Conservation (phyloP, 441 rosid genomes). For the Codiaeum variegatum region DNA sequence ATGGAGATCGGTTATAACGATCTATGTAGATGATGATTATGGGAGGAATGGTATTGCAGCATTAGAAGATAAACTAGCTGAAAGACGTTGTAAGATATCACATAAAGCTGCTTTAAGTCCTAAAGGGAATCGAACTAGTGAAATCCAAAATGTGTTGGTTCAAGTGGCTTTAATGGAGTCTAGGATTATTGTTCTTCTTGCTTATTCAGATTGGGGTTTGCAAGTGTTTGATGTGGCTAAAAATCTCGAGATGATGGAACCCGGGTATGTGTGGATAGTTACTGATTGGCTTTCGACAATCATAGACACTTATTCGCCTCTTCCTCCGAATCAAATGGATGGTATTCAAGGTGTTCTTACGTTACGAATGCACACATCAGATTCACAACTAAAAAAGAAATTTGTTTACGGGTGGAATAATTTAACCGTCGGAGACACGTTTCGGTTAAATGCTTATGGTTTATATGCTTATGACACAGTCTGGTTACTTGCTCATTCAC, state of each 20-base stretch:
- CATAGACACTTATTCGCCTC: slow-evolving; percentile 54
- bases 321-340: slow-evolving; percentile 37
- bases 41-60: slow-evolving; percentile 80
- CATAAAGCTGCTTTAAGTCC: slow-evolving; percentile 63
- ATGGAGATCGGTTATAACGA: slow-evolving; percentile 82
- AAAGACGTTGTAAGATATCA: slow-evolving; percentile 62
- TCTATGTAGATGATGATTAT: slow-evolving; percentile 70
- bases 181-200: slow-evolving; percentile 64
- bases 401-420: slow-evolving; percentile 62
- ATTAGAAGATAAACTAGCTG: slow-evolving; percentile 60
- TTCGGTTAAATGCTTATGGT: slow-evolving; percentile 61
- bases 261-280: slow-evolving; percentile 78
- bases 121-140: slow-evolving; percentile 36
- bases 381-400: slow-evolving; percentile 48
- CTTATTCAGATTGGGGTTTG: slow-evolving; percentile 40
- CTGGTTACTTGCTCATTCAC: slow-evolving; percentile 78
- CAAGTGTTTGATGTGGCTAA: slow-evolving; percentile 54
- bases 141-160: slow-evolving; percentile 57
- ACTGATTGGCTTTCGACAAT: slow-evolving; percentile 73
- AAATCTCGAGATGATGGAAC: slow-evolving; percentile 64
- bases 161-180: slow-evolving; percentile 73
- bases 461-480: slow-evolving; percentile 89
- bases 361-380: slow-evolving; percentile 58
- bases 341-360: slow-evolving; percentile 69
- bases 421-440: slow-evolving; percentile 33